Evolutionary conservation across 2,329 filamentous ascomycete genomes (phyloP), one percentile per base, ranked within the genome.

Genomic region (Diaporthe capsici): DNA sequence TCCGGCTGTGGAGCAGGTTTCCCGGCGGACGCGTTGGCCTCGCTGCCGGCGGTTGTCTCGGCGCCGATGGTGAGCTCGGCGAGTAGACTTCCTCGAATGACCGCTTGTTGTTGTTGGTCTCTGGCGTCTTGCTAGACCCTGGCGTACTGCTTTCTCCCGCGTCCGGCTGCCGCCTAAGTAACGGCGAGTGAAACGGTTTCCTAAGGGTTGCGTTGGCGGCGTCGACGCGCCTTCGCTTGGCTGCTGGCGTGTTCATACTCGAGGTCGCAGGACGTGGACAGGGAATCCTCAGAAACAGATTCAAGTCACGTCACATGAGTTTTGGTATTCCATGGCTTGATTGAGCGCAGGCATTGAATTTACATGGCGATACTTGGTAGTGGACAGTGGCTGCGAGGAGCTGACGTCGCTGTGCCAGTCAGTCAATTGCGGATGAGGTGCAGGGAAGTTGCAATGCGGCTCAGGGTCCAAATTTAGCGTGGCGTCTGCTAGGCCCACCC

Each of bases 121-220:
- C 49, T 22, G 67, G 72, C 6, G 67, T 76, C 37, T 22, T 74
- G 63, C 39, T 68, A 10, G 58, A 3, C 12, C 57, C 70, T 17
- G 58, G 67, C 6, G 67, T 71, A 5, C 37, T 37, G 10, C 51
- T 47, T 17, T 34, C 47, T 15, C 58, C 58, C 7, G 42, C 13
- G 17, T 25, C 22, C 15, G 71, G 22, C 49, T 71, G 70, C 28
- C 79, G 78, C 44, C 65, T 78, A 49, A 82, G 77, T 49, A 82
- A 63, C 3, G 93, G 93, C 61, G 93, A 94, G 78, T 92, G 92
- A 85, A 95, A 95, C 0, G 93, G 93, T 81, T 92, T 93, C 77
- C 89, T 88, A 65, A 94, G 88, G 9, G 89, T 89, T n/a, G 86
- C 87, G 31, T 88, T 84, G 53, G 90, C 88, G 60, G 88, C 85